Percentiles rank a stretch among this genome's conserved stretches.
These are phyloP conservation scores for Brassica carinata DNA, from an alignment of 345 rosid genomes.

Conservation along the genomic window DNA sequence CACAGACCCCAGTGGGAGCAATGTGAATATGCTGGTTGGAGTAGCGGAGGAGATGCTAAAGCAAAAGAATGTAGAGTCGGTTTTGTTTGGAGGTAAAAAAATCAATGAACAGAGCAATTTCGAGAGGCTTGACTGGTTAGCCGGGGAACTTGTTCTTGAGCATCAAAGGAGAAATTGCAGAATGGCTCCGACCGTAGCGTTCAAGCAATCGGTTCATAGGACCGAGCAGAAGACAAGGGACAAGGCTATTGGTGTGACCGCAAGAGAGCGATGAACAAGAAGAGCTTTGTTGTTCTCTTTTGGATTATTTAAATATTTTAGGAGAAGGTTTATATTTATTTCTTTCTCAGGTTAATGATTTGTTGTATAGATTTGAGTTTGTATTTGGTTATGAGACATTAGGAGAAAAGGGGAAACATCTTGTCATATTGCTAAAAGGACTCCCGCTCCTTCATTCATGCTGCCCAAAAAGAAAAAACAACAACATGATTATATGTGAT, in stretches of 20 bases:
- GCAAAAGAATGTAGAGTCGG: slow-evolving; percentile 94
- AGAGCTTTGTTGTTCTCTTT: not conserved
- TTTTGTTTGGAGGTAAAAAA: slow-evolving; percentile 82
- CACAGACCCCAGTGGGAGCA: slow-evolving; percentile 66
- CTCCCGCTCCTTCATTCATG: slow-evolving; percentile 23
- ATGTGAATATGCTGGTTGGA: slow-evolving; percentile 70
- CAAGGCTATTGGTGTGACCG: slow-evolving; percentile 39
- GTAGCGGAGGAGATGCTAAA: slow-evolving; percentile 90
- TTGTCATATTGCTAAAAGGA: slow-evolving; percentile 9
- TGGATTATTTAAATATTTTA: slow-evolving; percentile 11
- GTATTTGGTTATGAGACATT: slow-evolving; percentile 1
- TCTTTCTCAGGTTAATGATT: slow-evolving; percentile 24
- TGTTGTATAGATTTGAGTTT: slow-evolving; percentile 40
- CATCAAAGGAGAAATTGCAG: slow-evolving; percentile 92
- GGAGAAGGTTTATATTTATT: slow-evolving; percentile 11
- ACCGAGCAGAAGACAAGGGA: slow-evolving; percentile 40
- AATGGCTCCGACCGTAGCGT: slow-evolving; percentile 95
- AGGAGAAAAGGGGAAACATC: slow-evolving; percentile 20
- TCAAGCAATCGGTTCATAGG: slow-evolving; percentile 73
- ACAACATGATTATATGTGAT: slow-evolving; percentile 32
- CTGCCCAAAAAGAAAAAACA: not conserved
- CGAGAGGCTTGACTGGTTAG: slow-evolving; percentile 89
- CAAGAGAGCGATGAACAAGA: slow-evolving; percentile 32
- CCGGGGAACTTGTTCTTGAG: slow-evolving; percentile 80
- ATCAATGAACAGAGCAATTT: slow-evolving; percentile 70